Conservation (phyloP, 805 yeast species). For the Ogataea nitratoaversa region DNA sequence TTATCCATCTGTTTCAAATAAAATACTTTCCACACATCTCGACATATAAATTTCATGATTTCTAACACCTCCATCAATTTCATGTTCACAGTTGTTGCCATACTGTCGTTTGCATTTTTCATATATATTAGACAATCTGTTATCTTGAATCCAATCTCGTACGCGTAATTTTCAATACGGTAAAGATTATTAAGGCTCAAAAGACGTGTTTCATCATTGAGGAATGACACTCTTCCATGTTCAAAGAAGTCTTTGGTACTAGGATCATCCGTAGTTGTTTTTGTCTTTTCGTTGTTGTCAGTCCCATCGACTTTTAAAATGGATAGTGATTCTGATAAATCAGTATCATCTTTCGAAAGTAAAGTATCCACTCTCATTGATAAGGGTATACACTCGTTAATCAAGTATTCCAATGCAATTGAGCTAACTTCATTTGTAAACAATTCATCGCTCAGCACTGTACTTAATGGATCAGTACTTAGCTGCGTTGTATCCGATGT, state of each 20-base stretch:
- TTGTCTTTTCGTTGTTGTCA: slow-evolving; percentile 10
- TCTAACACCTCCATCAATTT: slow-evolving; percentile 61
- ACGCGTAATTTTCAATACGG: slow-evolving; percentile 70
- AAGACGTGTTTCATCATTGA: slow-evolving; percentile 31
- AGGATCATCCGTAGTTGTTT: too few species aligned
- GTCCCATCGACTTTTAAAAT: slow-evolving; percentile 2
- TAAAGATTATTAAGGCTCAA: slow-evolving; percentile 47
- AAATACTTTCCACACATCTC: slow-evolving; percentile 82
- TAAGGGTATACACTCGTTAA: slow-evolving; percentile 75
- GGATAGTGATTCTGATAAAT: slow-evolving; percentile 14
- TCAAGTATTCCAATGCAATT: slow-evolving; percentile 54
- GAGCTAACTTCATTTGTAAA: slow-evolving; percentile 44
- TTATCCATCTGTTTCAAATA: slow-evolving; percentile 89
- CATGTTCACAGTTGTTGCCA: slow-evolving; percentile 13
- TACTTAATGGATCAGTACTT: background rate
- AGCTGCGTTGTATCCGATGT: background rate
- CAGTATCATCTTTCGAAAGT: slow-evolving; percentile 27
- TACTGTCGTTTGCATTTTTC: slow-evolving; percentile 14
- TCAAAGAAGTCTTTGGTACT: slow-evolving; percentile 8
- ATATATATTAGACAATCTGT: slow-evolving; percentile 27
- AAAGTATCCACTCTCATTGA: slow-evolving; percentile 59
- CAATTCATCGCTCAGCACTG: slow-evolving; percentile 10
- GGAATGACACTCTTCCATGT: slow-evolving; percentile 39
- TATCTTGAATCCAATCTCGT: slow-evolving; percentile 35
- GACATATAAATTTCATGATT: slow-evolving; percentile 86